Conservation (phyloP, 2,329 filamentous ascomycete species). For the Beauveria pseudobassiana region DNA sequence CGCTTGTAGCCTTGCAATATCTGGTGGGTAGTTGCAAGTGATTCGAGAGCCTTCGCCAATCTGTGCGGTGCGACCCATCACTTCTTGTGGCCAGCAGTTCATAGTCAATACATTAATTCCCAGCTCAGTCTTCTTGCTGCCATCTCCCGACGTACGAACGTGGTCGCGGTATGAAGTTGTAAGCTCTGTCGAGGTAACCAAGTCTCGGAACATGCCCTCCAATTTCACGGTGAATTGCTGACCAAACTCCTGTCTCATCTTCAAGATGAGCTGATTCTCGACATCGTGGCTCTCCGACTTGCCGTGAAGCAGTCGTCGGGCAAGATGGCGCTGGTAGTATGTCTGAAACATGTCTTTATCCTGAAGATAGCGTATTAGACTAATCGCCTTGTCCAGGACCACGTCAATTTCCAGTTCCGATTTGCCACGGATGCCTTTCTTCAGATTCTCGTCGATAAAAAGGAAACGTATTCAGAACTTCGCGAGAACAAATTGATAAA, state of each 20-base stretch:
- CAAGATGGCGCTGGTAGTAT: conserved; percentile 97
- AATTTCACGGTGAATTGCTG: conserved; percentile 90
- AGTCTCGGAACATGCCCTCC: conserved; percentile 97
- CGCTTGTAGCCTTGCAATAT: conserved; percentile 67
- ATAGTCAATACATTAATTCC: conserved; percentile 80
- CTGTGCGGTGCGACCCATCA: conserved; percentile 59
- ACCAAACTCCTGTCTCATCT: conserved; percentile 95
- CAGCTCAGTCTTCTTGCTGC: conserved; percentile 58
- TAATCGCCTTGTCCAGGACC: conserved; percentile 83
- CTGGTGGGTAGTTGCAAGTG: conserved; percentile 63
- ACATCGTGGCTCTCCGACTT: conserved; percentile 87
- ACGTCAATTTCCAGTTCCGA: conserved; percentile 79
- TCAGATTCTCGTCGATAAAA: conserved; percentile 94
- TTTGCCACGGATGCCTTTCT: conserved; percentile 88
- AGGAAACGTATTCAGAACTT: conserved; percentile 90
- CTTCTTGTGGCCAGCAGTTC: conserved; percentile 91
- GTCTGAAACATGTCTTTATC: conserved; percentile 94
- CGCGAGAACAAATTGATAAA: conserved; percentile 89
- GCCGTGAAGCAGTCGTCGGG: conserved; percentile 75
- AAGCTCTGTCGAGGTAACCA: conserved; percentile 79
- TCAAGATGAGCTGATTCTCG: conserved; percentile 89
- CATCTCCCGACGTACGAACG: conserved; percentile 44
- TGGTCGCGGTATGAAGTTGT: conserved; percentile 69
- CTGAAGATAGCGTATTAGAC: conserved; percentile 76
- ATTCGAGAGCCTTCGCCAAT: conserved; percentile 35